A percentile compares a stretch with the other conserved stretches of the same genome.
phyloP scores from a whole-genome alignment of 2,329 filamentous ascomycete species.

The Lojkania enalia region DNA sequence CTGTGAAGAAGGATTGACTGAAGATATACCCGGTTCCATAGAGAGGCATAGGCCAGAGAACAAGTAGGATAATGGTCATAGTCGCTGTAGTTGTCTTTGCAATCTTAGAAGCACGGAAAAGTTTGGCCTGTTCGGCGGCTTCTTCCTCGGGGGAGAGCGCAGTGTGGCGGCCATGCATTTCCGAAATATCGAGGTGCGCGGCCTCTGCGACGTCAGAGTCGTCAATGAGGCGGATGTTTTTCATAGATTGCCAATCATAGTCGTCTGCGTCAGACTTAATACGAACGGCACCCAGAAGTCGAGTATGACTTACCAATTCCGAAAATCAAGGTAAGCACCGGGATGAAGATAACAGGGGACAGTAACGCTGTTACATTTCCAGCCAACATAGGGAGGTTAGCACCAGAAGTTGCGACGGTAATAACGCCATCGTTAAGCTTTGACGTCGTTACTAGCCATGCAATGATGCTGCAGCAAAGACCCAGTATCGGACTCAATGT shows the following conservation, averaged over 20 bases:
- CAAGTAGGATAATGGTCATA: conserved; percentile 35
- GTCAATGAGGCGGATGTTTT: conserved; percentile 4
- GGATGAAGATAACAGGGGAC: conserved; percentile 49
- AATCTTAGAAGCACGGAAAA: background rate
- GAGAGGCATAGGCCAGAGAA: conserved; percentile 48
- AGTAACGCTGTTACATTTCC: conserved; percentile 44
- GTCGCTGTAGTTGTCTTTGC: no score
- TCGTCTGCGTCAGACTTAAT: background rate
- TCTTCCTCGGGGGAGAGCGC: background rate
- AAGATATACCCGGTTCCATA: conserved; percentile 49
- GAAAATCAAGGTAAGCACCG: no score
- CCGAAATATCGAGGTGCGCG: conserved; percentile 3
- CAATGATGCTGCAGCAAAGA: conserved; percentile 40
- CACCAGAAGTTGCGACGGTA: conserved; percentile 45
- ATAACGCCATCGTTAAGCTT: conserved; percentile 44
- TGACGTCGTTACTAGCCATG: conserved; percentile 41
- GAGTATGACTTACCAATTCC: no score
- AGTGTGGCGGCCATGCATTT: background rate
- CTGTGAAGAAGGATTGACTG: conserved; percentile 46
- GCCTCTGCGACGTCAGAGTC: background rate
- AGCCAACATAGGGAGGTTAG: conserved; percentile 45
- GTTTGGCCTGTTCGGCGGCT: background rate
- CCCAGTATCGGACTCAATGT: conserved; percentile 39
- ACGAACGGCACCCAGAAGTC: no score
- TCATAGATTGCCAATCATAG: background rate